Percentiles rank a stretch among this genome's conserved stretches.
phyloP scores from a whole-genome alignment of 2,329 filamentous ascomycete genomes.

The Penicillium sp. region DNA sequence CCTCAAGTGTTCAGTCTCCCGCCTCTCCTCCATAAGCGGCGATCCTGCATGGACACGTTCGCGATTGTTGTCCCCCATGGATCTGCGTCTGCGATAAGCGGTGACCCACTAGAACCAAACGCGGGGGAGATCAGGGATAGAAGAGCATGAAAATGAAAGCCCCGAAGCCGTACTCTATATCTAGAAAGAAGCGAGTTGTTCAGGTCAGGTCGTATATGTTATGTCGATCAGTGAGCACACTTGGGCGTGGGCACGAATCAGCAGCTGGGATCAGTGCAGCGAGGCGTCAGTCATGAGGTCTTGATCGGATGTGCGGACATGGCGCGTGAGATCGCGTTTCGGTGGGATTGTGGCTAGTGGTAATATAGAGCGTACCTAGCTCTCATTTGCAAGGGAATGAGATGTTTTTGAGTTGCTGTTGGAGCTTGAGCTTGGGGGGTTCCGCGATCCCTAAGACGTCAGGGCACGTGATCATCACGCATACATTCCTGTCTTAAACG shows the following conservation, averaged over 20 bases:
- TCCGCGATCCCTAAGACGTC: not conserved
- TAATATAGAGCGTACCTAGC: not conserved
- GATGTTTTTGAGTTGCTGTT: not conserved
- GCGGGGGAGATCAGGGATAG: not conserved
- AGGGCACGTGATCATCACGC: conserved; percentile 10
- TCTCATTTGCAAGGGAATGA: not conserved
- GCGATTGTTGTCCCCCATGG: conserved; percentile 1
- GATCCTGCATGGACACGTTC: conserved; percentile 23
- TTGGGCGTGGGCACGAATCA: conserved; percentile 1
- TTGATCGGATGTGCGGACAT: not conserved
- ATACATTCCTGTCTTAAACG: not conserved
- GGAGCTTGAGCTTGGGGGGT: not conserved
- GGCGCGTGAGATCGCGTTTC: not conserved
- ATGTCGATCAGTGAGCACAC: not conserved
- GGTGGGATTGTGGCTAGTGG: not conserved
- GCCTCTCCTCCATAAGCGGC: conserved; percentile 29
- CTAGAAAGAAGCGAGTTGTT: no score
- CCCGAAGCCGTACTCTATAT: no score
- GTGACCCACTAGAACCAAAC: conserved; percentile 1
- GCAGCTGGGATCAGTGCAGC: not conserved
- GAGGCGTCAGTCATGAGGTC: conserved; percentile 6
- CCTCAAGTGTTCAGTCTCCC: conserved; percentile 18
- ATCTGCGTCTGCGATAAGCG: conserved; percentile 1
- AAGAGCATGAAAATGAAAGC: not conserved
- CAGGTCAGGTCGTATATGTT: not conserved